Conservation (phyloP, 2,329 filamentous ascomycete species). For the Pseudogymnoascus sp. region DNA sequence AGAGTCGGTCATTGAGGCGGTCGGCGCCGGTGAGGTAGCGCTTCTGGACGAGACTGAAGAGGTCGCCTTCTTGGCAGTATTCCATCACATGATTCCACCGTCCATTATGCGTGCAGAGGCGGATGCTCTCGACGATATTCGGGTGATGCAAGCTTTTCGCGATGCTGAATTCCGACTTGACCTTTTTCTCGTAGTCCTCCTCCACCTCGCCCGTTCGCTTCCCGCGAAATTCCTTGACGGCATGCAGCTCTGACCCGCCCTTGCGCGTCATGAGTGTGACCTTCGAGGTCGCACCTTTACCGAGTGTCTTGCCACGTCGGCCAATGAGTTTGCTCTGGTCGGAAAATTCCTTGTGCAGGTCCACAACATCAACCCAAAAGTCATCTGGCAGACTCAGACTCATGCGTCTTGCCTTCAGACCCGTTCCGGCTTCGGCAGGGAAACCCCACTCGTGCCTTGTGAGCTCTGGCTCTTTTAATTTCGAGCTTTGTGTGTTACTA, state of each 20-base stretch:
- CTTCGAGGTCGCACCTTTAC: constrained; percentile 74
- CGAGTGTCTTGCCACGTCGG: constrained; percentile 64
- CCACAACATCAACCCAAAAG: constrained; percentile 61
- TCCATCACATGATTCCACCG: constrained; percentile 93
- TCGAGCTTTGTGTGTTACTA: constrained; percentile 9
- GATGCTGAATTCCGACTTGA: constrained; percentile 85
- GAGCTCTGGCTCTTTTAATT: constrained; percentile 17
- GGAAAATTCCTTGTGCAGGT: constrained; percentile 61
- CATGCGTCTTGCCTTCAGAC: constrained; percentile 69
- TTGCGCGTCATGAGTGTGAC: constrained; percentile 73
- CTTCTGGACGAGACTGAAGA: constrained; percentile 67
- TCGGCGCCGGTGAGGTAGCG: constrained; percentile 57
- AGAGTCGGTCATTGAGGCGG: constrained; percentile 61
- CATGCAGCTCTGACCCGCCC: constrained; percentile 59
- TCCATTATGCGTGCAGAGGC: constrained; percentile 63
- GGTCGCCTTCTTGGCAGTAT: constrained; percentile 73
- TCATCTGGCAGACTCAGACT: constrained; percentile 67
- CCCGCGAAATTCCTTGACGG: constrained; percentile 79
- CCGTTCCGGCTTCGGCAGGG: constrained; percentile 60
- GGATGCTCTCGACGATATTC: constrained; percentile 75
- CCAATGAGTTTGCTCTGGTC: constrained; percentile 63
- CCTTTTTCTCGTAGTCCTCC: constrained; percentile 75
- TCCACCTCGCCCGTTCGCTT: constrained; percentile 61
- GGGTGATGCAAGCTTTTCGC: constrained; percentile 78
- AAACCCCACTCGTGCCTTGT: constrained; percentile 48